Evolutionary conservation across 73 alveolate genomes (phyloP), one percentile per base, ranked within the genome.

Genomic region (Breviolum minutum): DNA sequence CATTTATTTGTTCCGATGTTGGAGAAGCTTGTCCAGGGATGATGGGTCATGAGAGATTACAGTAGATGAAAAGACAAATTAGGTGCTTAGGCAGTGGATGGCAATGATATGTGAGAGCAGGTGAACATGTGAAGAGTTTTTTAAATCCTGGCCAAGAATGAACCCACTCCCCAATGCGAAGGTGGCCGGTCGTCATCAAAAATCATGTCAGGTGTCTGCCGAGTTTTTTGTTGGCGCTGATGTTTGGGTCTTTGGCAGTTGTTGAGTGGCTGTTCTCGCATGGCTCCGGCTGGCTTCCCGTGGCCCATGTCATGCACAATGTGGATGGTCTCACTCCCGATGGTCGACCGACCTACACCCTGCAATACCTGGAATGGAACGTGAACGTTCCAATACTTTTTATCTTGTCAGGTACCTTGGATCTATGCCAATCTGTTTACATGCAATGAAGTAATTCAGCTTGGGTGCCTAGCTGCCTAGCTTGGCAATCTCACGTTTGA

Each of bases 301-400:
- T 91, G 64, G 97, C 97, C 11, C 97, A 91, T 30, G 97, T 91
- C 62, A 89, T 89, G 96, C 96, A 61, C 86, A 54, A 69, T n/a
- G 71, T 86, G n/a, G 96, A 89, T 48, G 96, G 96, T 27, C 87
- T 89, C 19, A 87, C 95, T 10, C 70, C 83, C 5, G 73, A 12
- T 24, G 86, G 73, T 2, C 97, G 97, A 32, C 97, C 97, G 26
- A 79, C 70, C 20, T 70, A 71, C 64, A 91, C 97, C 22, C 63
- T 71, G 89, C 97, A 40, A 61, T 83, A 83, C 76, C 26, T 83
- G 92, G 92, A 83, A 62, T 83, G 66, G 71, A 83, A 54, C 76
- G n/a, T 83, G 61, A 61, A 83, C 61, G 76, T 83, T 71, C 92
- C 92, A 17, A 83, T 83, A 17, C 71, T 83, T 17, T 40, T 83